These are phyloP conservation scores for Chrysosporium keratinophilum DNA, from an alignment of 2,329 filamentous ascomycete species.

Conservation along the genomic window DNA sequence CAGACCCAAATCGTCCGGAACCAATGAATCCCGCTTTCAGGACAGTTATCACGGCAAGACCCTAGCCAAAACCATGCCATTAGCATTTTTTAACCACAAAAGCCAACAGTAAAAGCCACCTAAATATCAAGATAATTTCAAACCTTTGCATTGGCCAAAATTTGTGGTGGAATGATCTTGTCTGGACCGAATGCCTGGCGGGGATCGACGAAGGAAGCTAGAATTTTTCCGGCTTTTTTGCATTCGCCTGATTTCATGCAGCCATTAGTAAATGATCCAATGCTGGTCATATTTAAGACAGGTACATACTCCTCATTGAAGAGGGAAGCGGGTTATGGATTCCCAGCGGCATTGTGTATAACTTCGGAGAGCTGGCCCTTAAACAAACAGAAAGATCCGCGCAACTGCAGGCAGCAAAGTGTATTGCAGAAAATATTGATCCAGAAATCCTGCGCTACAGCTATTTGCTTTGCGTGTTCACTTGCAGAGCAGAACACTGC, in stretches of 20 bases:
- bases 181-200: slow-evolving; percentile 88
- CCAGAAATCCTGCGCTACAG: too few species aligned
- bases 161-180: slow-evolving; percentile 85
- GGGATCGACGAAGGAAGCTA: slow-evolving; percentile 89
- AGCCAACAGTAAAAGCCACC: not conserved
- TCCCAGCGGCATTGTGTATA: slow-evolving; percentile 15
- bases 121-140: slow-evolving; percentile 4
- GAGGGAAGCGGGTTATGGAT: slow-evolving; percentile 39
- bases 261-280: slow-evolving; percentile 23
- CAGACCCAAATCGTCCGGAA: slow-evolving; percentile 42
- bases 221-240: slow-evolving; percentile 92
- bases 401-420: not conserved
- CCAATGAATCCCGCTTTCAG: slow-evolving; percentile 43
- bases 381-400: not conserved
- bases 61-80: slow-evolving; percentile 24
- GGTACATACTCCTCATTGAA: slow-evolving; percentile 38
- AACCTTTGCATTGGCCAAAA: slow-evolving; percentile 87
- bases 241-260: slow-evolving; percentile 62
- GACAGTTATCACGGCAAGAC: slow-evolving; percentile 41
- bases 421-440: not conserved
- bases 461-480: too few species aligned
- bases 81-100: not conserved
- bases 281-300: slow-evolving; percentile 9
- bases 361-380: not conserved
- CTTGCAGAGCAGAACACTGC: too few species aligned